Evolutionary conservation across 306 rosid genomes (phyloP).

Genomic region (Fragaria vesca): DNA sequence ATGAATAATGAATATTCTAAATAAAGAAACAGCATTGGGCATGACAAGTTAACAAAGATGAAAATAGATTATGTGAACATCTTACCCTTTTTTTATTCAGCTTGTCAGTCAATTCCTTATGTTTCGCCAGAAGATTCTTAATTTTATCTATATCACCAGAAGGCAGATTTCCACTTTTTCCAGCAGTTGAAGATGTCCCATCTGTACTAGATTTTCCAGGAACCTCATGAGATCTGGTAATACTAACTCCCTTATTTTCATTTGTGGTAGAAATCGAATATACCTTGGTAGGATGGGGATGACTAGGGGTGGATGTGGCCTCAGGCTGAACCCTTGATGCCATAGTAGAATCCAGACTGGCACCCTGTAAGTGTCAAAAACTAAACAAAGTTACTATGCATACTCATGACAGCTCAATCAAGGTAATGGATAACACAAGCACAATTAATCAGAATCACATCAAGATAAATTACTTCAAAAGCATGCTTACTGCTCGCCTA

Average conservation of each 20-base stretch:
- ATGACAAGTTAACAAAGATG: neutral
- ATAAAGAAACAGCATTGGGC: neutral
- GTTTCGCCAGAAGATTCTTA: slow-evolving; percentile 80
- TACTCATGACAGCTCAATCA: slow-evolving; percentile 4
- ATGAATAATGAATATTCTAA: slow-evolving; percentile 20
- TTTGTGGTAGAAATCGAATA: slow-evolving; percentile 94
- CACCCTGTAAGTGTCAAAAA: slow-evolving; percentile 49
- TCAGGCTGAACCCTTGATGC: slow-evolving; percentile 56
- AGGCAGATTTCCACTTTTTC: slow-evolving; percentile 77
- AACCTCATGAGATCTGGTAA: slow-evolving; percentile 99
- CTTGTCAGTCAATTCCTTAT: slow-evolving; percentile 73
- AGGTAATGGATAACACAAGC: neutral
- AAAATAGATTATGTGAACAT: neutral
- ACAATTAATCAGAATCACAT: neutral
- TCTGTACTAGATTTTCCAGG: slow-evolving; percentile 99
- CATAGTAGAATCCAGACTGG: slow-evolving; percentile 49
- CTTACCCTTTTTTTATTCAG: slow-evolving; percentile 72
- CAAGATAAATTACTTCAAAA: neutral
- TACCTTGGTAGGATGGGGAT: slow-evolving; percentile 84
- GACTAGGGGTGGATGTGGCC: slow-evolving; percentile 51
- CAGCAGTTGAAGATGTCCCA: slow-evolving; percentile 96
- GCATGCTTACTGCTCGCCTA: neutral
- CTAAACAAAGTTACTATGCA: slow-evolving; percentile 30
- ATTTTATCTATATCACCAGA: slow-evolving; percentile 83
- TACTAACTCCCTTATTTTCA: slow-evolving; percentile 99